Base-by-base conservation (phyloP, 208 protist species). In the Trypanosoma congolense region DNA sequence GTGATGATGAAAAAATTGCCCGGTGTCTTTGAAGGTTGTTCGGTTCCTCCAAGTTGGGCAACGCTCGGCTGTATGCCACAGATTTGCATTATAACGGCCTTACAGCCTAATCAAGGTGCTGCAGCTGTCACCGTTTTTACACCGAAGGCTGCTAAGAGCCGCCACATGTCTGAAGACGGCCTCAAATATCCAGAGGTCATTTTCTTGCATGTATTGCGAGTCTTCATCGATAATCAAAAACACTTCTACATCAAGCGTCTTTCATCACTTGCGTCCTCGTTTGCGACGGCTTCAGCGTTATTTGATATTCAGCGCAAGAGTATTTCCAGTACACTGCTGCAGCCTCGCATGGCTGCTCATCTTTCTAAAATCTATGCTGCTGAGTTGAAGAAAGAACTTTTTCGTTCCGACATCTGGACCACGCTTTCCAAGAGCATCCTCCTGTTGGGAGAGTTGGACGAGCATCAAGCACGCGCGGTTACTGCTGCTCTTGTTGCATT, bases 391-490 rank as follows among this genome's bases (percentile, higher is more conserved):
- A 22, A 12, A 1, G 50, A 52, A n/a, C 10, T 73, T 12, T 56
- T 81, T 19, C 31, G 18, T 35, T 61, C 33, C 22, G 25, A 31
- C 3, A 59, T 6, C 26, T 53, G 33, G 67, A 25, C 21, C 25
- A 56, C 12, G 31, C 22, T 38, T 29, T 44, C 25, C 24, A 54
- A 41, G 47, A 65, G 59, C 2, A 30, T 93, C 57, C 28, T 83
- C 8, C 56, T 83, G 22, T 50, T 60, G 33, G 25, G 38, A 31
- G 52, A 31, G 28, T 66, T 90, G 10, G 90, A 93, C 50, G 64
- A 80, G 18, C 80, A 75, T 69, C 86, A 93, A 54, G 61, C 66
- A 12, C 65, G 56, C 36, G 86, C 86, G 31, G 75, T 93, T 24
- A 43, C 70, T 16, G 69, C 69, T 1, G 77, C 75, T 24, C 62